Conservation (phyloP, 1,284 basidiomycete genomes). For the Ustilago nuda region DNA sequence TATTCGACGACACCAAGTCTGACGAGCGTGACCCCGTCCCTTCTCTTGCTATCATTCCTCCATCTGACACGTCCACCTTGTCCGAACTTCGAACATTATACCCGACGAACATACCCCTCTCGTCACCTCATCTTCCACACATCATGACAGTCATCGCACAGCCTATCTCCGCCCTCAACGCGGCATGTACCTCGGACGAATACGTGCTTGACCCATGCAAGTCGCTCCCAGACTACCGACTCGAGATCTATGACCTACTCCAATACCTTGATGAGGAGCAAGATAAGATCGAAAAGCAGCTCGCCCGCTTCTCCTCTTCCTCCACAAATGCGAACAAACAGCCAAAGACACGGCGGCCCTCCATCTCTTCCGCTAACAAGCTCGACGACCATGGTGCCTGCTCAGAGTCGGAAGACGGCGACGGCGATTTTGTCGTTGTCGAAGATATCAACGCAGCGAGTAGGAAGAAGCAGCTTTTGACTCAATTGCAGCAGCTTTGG, state of each 20-base stretch:
- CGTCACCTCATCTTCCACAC: neutral
- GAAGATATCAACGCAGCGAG: slow-evolving; percentile 35
- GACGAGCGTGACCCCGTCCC: neutral
- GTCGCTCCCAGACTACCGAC: slow-evolving; percentile 44
- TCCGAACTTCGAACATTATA: neutral
- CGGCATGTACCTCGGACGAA: slow-evolving; percentile 16
- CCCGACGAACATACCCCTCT: slow-evolving; percentile 8
- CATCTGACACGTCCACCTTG: neutral
- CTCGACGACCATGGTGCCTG: slow-evolving; percentile 14
- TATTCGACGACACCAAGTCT: neutral
- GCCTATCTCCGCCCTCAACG: neutral
- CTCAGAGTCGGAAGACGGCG: slow-evolving; percentile 35
- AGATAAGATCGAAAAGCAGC: slow-evolving; percentile 45
- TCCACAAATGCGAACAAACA: neutral
- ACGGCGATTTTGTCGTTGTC: slow-evolving; percentile 45
- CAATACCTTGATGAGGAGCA: slow-evolving; percentile 51
- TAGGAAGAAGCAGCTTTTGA: slow-evolving; percentile 37
- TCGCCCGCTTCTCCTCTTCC: slow-evolving; percentile 20
- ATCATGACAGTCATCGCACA: slow-evolving; percentile 24
- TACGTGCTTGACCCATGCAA: slow-evolving; percentile 43
- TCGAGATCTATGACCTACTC: slow-evolving; percentile 48
- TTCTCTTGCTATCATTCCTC: neutral
- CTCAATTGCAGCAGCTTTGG: slow-evolving; percentile 49
- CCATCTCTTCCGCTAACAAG: slow-evolving; percentile 7
- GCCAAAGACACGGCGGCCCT: slow-evolving; percentile 8